Evolutionary conservation across 106 monocot species (phyloP).

Genomic region (Acorus calamus): DNA sequence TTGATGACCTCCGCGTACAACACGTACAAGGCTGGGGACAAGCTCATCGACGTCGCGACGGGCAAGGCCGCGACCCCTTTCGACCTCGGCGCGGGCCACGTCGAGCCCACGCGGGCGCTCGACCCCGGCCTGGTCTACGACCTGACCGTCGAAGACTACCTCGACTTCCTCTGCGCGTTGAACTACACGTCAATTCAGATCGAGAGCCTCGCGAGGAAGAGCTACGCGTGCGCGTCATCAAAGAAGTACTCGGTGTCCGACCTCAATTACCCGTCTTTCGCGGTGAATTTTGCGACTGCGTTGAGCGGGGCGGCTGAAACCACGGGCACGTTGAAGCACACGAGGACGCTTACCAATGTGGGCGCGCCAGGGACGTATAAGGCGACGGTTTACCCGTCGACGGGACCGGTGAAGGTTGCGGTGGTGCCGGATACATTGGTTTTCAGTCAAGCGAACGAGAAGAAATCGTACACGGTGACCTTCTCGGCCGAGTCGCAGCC

Average conservation of each 20-base stretch:
- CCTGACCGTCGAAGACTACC: conserved; percentile 47
- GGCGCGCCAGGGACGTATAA: conserved; percentile 29
- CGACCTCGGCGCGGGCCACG: conserved; percentile 82
- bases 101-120: conserved; percentile 54
- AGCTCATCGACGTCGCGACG: conserved; percentile 58
- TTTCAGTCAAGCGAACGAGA: conserved; percentile 54
- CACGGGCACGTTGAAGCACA: conserved; percentile 12
- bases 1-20: conserved; percentile 82
- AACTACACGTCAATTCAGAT: conserved; percentile 64
- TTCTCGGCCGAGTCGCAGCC: conserved; percentile 60
- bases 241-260: conserved; percentile 31
- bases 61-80: conserved; percentile 57
- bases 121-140: conserved; percentile 94
- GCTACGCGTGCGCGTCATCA: conserved; percentile 33
- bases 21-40: conserved; percentile 34
- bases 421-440: conserved; percentile 52
- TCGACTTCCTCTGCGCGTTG: conserved; percentile 81
- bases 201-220: conserved; percentile 23
- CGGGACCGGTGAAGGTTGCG: conserved; percentile 30
- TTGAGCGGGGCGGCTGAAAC: conserved; percentile 2
- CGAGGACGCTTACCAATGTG: conserved; percentile 20
- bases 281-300: conserved; percentile 51
- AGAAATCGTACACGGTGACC: conserved; percentile 57
- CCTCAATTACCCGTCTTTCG: conserved; percentile 87
- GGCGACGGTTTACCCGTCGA: conserved; percentile 48